These are phyloP conservation scores for Rhizopogon salebrosus DNA, from an alignment of 768 basidiomycete genomes.

Conservation along the genomic window DNA sequence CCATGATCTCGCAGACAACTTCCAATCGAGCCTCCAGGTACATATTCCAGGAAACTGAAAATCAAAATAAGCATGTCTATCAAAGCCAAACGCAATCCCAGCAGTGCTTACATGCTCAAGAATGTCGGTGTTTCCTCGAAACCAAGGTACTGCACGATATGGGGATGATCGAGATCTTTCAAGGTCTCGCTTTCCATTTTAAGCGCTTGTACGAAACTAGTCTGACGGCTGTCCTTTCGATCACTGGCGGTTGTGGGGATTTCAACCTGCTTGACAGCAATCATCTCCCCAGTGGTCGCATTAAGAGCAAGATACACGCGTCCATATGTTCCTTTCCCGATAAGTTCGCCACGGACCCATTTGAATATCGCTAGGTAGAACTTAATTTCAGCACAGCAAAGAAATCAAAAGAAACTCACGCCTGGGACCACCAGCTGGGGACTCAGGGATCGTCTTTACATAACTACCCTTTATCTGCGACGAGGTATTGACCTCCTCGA, in stretches of 20 bases:
- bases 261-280: slow-evolving; percentile 99
- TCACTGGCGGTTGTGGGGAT: slow-evolving; percentile 89
- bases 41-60: slow-evolving; percentile 93
- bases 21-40: slow-evolving; percentile 94
- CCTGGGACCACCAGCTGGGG: slow-evolving; percentile 57
- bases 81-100: neutral
- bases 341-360: slow-evolving; percentile 97
- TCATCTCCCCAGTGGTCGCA: slow-evolving; percentile 96
- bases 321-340: slow-evolving; percentile 96
- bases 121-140: slow-evolving; percentile 86
- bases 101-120: slow-evolving; percentile 78
- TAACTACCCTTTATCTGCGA: slow-evolving; percentile 50
- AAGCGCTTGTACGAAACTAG: slow-evolving; percentile 82
- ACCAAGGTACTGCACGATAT: slow-evolving; percentile 97
- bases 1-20: slow-evolving; percentile 87
- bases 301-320: slow-evolving; percentile 95
- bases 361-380: slow-evolving; percentile 74
- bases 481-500: slow-evolving; percentile 88
- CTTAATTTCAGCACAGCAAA: slow-evolving; percentile 11
- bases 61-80: slow-evolving; percentile 2
- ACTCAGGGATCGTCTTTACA: slow-evolving; percentile 44
- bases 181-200: slow-evolving; percentile 95
- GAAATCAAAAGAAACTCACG: slow-evolving; percentile 44
- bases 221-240: slow-evolving; percentile 81
- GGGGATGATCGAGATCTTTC: slow-evolving; percentile 93